Percentiles rank a stretch among this genome's conserved stretches.
Conservation (phyloP, 2,329 filamentous ascomycete species). For the Herpotrichia juniperi region DNA sequence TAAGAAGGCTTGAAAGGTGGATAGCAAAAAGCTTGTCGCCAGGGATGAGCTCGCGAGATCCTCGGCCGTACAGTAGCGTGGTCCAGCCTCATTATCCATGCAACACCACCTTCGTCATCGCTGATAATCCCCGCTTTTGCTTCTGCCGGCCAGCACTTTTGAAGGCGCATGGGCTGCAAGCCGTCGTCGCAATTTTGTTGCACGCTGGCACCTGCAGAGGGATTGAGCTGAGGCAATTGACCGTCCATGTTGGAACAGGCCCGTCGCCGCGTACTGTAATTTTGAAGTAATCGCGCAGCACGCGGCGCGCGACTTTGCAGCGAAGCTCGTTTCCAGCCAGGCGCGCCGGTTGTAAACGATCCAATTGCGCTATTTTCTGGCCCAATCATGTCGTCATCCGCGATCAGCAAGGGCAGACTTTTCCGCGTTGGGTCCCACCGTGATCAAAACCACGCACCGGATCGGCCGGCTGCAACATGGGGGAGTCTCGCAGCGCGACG, state of each 20-base stretch:
- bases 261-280: too few species aligned
- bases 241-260: too few species aligned
- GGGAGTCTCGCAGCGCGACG: neutral
- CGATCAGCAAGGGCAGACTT: slow-evolving; percentile 1
- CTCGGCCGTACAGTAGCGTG: neutral
- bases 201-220: too few species aligned
- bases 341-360: neutral
- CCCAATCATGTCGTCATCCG: neutral
- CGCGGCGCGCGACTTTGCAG: neutral
- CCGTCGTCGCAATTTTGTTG: too few species aligned
- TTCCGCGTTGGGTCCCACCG: slow-evolving; percentile 4
- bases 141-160: too few species aligned
- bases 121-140: neutral
- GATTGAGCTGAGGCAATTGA: too few species aligned
- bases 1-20: slow-evolving; percentile 1
- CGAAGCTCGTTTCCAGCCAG: neutral
- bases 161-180: too few species aligned
- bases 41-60: neutral
- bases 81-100: neutral
- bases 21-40: slow-evolving; percentile 1
- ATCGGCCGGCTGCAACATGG: neutral
- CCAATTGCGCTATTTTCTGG: slow-evolving; percentile 1
- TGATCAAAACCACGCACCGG: slow-evolving; percentile 15
- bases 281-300: too few species aligned
- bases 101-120: slow-evolving; percentile 1